Evolutionary conservation across 257 asterid genomes (phyloP), one percentile per base, ranked within the genome.

Genomic region (Plantago major): DNA sequence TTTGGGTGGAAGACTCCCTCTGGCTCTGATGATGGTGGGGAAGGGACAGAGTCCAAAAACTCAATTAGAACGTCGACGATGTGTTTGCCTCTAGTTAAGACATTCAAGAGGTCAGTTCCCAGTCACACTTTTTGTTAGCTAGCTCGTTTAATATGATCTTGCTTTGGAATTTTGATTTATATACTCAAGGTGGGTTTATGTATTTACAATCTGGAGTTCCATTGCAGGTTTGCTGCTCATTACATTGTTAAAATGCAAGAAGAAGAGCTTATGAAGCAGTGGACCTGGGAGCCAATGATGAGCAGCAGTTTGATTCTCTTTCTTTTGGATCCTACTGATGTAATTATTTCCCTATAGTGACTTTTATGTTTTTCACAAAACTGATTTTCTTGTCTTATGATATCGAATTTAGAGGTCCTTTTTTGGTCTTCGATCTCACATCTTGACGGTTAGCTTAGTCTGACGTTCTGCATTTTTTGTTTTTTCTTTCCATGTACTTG

Each of bases 261-360:
- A 76, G 82, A 71, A 61, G 91, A 73, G 72, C 75, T 86, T 50
- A 70, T 74, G 77, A 83, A 81, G 82, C 89, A 83, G 84, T 92
- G 95, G 97, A 80, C 79, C 65, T 92, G 99, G 99, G 99, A 92
- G 65, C 95, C 97, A 19, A 49, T 76, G 87, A 92, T 89, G 95
- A 86, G 91, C 73, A 76, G 76, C 60, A 80, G 96, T 76, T 76
- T 92, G 86, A 79, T 87, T 64, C 99, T 92, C 76, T 75, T 87
- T 75, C 95, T 92, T 68, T 81, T 83, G 80, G 99, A 92, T 81
- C 90, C 89, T 61, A 84, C 82, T 73, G 99, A 92, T 80, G 99
- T 92, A 84, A 85, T 56, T 78, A 17, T 58, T 11, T 17, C 50
- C 44, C 33, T 51, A 72, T 62, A 46, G 49, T 70, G 61, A 50